Conservation (phyloP, 1,139 yeast genomes). For the Sugiyamaella sp. region DNA sequence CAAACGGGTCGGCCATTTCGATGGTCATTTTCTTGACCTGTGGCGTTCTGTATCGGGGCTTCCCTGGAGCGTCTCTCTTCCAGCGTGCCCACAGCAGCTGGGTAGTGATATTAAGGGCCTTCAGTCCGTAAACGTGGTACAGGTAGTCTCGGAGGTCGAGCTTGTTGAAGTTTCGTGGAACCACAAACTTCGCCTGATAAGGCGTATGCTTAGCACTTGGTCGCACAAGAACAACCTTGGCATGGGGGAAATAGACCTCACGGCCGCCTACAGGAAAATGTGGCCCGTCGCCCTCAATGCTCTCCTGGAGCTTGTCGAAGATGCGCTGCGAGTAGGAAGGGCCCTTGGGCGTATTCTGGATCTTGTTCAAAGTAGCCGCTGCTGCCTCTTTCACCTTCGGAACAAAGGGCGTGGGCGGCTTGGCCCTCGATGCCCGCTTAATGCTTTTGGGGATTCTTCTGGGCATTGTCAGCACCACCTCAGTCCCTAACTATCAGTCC, state of each 20-base stretch:
- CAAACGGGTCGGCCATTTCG: conserved; percentile 89
- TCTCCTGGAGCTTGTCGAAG: conserved; percentile 50
- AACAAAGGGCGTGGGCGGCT: conserved; percentile 28
- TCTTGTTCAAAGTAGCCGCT: background rate
- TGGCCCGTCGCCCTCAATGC: conserved; percentile 65
- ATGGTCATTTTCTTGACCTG: conserved; percentile 94
- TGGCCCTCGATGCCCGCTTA: conserved; percentile 30
- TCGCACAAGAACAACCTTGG: conserved; percentile 73
- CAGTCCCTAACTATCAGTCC: background rate
- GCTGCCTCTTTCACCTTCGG: conserved; percentile 3
- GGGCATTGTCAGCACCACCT: conserved; percentile 24
- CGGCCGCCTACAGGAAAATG: conserved; percentile 81
- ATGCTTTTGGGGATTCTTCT: conserved; percentile 28
- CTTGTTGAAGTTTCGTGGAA: conserved; percentile 88
- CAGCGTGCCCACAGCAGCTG: conserved; percentile 78
- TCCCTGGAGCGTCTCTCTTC: conserved; percentile 59
- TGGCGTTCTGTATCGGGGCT: conserved; percentile 75
- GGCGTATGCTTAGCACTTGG: conserved; percentile 96
- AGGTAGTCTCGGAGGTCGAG: conserved; percentile 89
- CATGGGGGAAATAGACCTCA: conserved; percentile 79
- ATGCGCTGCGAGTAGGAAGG: conserved; percentile 27
- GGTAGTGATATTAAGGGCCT: conserved; percentile 85
- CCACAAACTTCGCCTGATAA: conserved; percentile 91
- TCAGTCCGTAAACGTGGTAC: conserved; percentile 81
- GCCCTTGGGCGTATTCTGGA: background rate